These are phyloP conservation scores for Carex sylvatica DNA, from an alignment of 202 grass and related monocot species.

Conservation along the genomic window DNA sequence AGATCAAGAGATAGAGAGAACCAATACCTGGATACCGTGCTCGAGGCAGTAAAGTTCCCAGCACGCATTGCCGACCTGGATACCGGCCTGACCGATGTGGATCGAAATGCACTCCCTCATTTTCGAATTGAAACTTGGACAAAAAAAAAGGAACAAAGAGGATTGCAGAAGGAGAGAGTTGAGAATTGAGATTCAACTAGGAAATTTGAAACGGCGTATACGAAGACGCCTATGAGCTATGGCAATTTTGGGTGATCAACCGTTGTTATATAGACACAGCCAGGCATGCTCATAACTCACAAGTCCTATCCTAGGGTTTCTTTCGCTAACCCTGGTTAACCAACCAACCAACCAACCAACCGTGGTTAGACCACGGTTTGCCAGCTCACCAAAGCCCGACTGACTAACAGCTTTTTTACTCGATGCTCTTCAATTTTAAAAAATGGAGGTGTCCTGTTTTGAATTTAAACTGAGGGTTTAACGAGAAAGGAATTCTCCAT, in stretches of 20 bases:
- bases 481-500: not conserved
- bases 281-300: not conserved
- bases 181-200: not conserved
- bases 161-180: not conserved
- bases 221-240: slow-evolving; percentile 55
- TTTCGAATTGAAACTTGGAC: slow-evolving; percentile 17
- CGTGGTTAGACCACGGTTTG: slow-evolving; percentile 18
- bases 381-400: slow-evolving; percentile 11
- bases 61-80: slow-evolving; percentile 95
- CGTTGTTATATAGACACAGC: slow-evolving; percentile 7
- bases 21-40: slow-evolving; percentile 74
- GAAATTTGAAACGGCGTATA: slow-evolving; percentile 43
- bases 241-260: not conserved
- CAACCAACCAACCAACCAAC: not conserved
- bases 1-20: not conserved
- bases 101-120: slow-evolving; percentile 98
- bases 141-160: not conserved
- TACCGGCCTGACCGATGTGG: slow-evolving; percentile 92
- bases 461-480: not conserved
- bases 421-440: not conserved
- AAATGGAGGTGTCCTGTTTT: not conserved
- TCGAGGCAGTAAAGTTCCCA: slow-evolving; percentile 96
- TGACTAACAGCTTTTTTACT: not conserved
- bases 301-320: not conserved
- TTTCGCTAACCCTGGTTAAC: slow-evolving; percentile 17